Conservation (phyloP, 306 rosid genomes). For the Cicer yamashitae region DNA sequence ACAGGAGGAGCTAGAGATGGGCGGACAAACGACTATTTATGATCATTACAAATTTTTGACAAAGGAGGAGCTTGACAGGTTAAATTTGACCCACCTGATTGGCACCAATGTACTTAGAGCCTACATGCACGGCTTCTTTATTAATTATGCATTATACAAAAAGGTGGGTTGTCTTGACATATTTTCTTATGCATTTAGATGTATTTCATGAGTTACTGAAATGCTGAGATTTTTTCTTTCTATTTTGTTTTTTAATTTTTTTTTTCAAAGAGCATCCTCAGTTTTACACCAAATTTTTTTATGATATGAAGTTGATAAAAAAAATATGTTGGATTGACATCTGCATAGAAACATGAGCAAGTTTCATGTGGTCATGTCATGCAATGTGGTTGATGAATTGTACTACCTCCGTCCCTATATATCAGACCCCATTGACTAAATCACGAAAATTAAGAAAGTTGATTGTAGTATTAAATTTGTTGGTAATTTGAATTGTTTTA, state of each 20-base stretch:
- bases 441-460: too few species aligned
- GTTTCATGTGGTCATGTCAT: constrained; percentile 21
- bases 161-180: constrained; percentile 59
- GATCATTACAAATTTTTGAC: constrained; percentile 84
- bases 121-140: constrained; percentile 86
- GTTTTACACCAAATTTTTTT: not conserved
- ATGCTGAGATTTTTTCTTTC: not conserved
- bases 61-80: constrained; percentile 83
- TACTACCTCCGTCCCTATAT: not conserved
- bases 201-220: constrained; percentile 12
- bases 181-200: constrained; percentile 9
- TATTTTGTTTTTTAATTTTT: not conserved
- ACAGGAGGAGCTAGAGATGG: constrained; percentile 91
- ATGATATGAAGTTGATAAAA: constrained; percentile 20
- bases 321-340: not conserved
- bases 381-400: constrained; percentile 14
- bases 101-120: constrained; percentile 85
- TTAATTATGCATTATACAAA: constrained; percentile 69
- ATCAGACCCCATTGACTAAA: too few species aligned
- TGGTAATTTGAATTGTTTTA: too few species aligned
- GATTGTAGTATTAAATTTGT: too few species aligned
- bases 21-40: constrained; percentile 71
- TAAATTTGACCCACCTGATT: constrained; percentile 76
- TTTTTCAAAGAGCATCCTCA: not conserved
- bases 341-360: constrained; percentile 5